Evolutionary conservation across 305 asterid species (phyloP).

Genomic region (Ruellia speciosa): DNA sequence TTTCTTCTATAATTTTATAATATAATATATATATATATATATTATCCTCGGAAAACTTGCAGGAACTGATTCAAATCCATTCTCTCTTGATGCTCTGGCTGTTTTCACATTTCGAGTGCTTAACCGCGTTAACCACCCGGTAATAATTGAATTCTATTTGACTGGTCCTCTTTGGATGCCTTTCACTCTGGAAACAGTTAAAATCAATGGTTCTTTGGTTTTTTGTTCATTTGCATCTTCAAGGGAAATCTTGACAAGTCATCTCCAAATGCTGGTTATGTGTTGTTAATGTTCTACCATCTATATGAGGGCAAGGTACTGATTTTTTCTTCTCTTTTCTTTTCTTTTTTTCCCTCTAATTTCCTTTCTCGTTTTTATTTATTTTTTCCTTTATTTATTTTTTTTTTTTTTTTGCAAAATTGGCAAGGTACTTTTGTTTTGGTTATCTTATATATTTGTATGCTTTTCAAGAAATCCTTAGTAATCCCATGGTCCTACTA

Average conservation of each 20-base stretch:
- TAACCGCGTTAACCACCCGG: slow-evolving; percentile 87
- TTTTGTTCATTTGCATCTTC: slow-evolving; percentile 26
- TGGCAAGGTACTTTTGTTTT: not conserved
- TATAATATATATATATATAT: not conserved
- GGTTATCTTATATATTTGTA: not conserved
- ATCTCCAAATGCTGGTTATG: slow-evolving; percentile 83
- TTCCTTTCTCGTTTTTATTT: too few relatives aligned
- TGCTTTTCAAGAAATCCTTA: slow-evolving; percentile 1
- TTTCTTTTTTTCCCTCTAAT: too few relatives aligned
- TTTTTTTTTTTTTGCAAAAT: too few relatives aligned
- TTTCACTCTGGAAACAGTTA: slow-evolving; percentile 9
- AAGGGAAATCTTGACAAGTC: slow-evolving; percentile 95
- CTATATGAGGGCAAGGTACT: slow-evolving; percentile 91
- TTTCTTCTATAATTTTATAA: slow-evolving; percentile 11
- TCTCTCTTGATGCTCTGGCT: slow-evolving; percentile 86
- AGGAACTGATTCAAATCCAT: slow-evolving; percentile 90
- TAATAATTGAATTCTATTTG: slow-evolving; percentile 30
- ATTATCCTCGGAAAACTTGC: slow-evolving; percentile 21
- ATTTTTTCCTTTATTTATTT: too few relatives aligned
- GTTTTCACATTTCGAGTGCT: slow-evolving; percentile 83
- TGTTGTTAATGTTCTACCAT: slow-evolving; percentile 85
- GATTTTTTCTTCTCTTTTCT: not conserved
- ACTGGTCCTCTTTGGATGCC: slow-evolving; percentile 16
- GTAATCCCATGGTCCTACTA: slow-evolving; percentile 21
- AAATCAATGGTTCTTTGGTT: slow-evolving; percentile 14